Base-by-base conservation (phyloP, 2,329 filamentous ascomycete species). In the Xylariaceae sp. region DNA sequence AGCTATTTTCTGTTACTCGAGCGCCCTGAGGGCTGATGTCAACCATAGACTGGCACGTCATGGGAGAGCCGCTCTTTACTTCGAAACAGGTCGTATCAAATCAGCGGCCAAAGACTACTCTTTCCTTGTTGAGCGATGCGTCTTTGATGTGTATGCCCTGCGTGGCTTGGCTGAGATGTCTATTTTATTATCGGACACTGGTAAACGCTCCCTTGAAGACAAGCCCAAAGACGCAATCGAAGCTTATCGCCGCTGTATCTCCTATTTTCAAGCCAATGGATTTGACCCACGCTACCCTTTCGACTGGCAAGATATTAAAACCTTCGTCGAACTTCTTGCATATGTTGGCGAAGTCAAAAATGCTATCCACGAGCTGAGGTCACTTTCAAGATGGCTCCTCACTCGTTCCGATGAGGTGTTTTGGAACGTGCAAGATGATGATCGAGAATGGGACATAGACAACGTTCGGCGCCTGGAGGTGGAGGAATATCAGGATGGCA, bases 371-470 rank as follows among this genome's bases (percentile, higher is more conserved):
- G 84, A 88, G 59, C 78, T 96, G 12, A 95, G 90, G 70, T 79
- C 79, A 2, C 74, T 96, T 16, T 84, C 89, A 20, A 82, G 96
- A 54, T 96, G 92, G 91, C 79, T 96, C 52, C 79, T 96, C 40
- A 90, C 90, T 7, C 86, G 95, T 47, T 77, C 81, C 37, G 77
- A 82, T 3, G 93, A 99, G 70, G 73, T 68, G 0, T 91, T 86
- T 67, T 99, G 95, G 95, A 89, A 96, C 55, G 70, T 80, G 7
- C 77, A 82, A 26, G 79, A 84, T 4, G 91, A 97, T 69, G 92
- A 96, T 71, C 83, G 92, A 54, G 95, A 99, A 74, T 99, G 92
- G 85, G 95, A 99, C 70, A 74, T 83, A 4, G 82, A 87, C 44
- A 85, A 91, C 67, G 79, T 81, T 19, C 87, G 95, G 58, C 86